Conservation (phyloP, 306 rosid species). For the Medicago arabica region DNA sequence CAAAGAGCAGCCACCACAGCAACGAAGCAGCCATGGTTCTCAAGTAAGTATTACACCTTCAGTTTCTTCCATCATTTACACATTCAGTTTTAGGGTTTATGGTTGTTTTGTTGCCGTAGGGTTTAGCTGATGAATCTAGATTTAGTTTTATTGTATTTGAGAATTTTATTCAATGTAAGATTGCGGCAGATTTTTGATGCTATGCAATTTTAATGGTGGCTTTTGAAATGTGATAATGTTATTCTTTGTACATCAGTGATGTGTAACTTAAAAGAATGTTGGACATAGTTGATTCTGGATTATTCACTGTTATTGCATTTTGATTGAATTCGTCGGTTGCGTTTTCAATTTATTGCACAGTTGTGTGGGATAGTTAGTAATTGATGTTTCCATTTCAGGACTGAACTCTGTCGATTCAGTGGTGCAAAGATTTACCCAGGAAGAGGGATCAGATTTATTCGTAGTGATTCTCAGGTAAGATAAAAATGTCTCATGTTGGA, state of each 20-base stretch:
- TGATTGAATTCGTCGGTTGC: background rate
- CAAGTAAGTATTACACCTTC: conserved; percentile 56
- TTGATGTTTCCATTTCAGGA: conserved; percentile 52
- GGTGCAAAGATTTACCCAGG: conserved; percentile 94
- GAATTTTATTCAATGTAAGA: conserved; percentile 1
- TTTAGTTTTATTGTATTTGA: background rate
- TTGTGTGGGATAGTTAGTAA: too few relatives aligned
- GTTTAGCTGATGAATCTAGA: background rate
- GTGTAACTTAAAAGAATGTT: background rate
- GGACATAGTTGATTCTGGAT: background rate
- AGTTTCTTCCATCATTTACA: background rate
- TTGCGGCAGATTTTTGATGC: background rate
- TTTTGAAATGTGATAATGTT: too few relatives aligned
- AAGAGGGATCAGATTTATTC: conserved; percentile 78
- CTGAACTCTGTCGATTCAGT: conserved; percentile 92
- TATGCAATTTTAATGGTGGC: background rate
- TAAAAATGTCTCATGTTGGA: background rate
- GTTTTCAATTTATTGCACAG: background rate
- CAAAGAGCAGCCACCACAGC: background rate
- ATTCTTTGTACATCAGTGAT: too few relatives aligned
- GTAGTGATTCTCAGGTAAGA: conserved; percentile 84
- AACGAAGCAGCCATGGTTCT: conserved; percentile 72
- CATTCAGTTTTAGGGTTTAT: background rate
- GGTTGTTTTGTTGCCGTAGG: background rate
- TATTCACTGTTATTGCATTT: background rate